Evolutionary conservation across 73 alveolate genomes (phyloP).

Genomic region (Paramecium sexaurelia): DNA sequence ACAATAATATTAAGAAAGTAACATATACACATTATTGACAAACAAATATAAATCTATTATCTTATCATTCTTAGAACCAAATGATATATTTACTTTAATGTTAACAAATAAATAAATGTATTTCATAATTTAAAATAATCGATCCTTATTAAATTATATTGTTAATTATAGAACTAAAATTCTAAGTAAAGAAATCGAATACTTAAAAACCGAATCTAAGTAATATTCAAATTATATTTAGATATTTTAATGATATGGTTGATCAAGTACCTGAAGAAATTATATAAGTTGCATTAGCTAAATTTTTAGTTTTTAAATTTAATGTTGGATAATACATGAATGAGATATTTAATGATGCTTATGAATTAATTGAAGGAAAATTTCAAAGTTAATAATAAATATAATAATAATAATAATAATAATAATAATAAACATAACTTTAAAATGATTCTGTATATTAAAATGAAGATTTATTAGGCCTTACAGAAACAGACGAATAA

Average conservation of each 20-base stretch:
- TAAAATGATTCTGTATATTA: background rate
- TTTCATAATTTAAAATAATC: constrained; percentile 11
- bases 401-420: background rate
- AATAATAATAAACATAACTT: background rate
- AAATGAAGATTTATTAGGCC: constrained; percentile 33
- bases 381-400: background rate
- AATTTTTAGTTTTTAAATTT: constrained; percentile 48
- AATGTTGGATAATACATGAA: constrained; percentile 47
- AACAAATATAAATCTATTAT: background rate
- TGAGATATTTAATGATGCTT: constrained; percentile 44
- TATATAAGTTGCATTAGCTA: constrained; percentile 8
- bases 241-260: constrained; percentile 33
- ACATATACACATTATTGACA: background rate
- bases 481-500: background rate
- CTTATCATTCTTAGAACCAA: background rate
- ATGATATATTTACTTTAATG: background rate
- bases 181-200: background rate
- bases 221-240: background rate
- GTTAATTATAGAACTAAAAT: background rate
- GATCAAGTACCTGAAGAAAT: background rate
- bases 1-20: background rate
- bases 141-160: background rate
- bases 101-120: constrained; percentile 12
- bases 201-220: background rate
- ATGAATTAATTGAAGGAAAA: constrained; percentile 42